Evolutionary conservation across 495 filamentous ascomycete genomes (phyloP).

Genomic region (Bathelium albidoporum): DNA sequence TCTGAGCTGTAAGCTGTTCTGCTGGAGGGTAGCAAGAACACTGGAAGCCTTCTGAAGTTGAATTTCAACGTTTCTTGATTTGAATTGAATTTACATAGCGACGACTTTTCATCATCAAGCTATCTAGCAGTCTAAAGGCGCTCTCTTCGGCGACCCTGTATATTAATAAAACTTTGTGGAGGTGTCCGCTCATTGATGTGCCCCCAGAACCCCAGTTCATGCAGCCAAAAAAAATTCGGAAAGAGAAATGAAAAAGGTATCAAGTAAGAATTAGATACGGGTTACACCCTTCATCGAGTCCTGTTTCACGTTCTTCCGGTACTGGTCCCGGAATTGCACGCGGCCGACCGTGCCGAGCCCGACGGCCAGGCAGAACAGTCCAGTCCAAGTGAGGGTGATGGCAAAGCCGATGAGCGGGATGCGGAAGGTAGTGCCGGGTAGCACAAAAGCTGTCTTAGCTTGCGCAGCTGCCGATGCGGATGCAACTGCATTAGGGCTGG

Average conservation of each 20-base stretch:
- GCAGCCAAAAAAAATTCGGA: neutral
- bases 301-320: slow-evolving; percentile 31
- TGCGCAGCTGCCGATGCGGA: slow-evolving; percentile 16
- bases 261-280: neutral
- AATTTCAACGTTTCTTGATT: slow-evolving; percentile 1
- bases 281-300: slow-evolving; percentile 5
- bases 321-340: slow-evolving; percentile 53
- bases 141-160: neutral
- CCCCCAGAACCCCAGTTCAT: neutral
- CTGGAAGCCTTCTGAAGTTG: no score
- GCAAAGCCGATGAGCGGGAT: slow-evolving; percentile 60
- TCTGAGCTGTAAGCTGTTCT: no score
- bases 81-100: neutral
- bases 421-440: slow-evolving; percentile 55
- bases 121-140: slow-evolving; percentile 5
- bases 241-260: no score
- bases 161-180: neutral
- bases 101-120: neutral
- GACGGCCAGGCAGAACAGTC: slow-evolving; percentile 45
- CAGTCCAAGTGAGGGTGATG: slow-evolving; percentile 52
- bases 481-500: slow-evolving; percentile 24
- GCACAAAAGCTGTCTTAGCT: slow-evolving; percentile 36
- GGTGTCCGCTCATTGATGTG: neutral
- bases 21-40: no score
- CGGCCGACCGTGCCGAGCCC: slow-evolving; percentile 53